These are phyloP conservation scores for Yarrowia hollandica DNA, from an alignment of 805 yeast genomes.

Conservation along the genomic window DNA sequence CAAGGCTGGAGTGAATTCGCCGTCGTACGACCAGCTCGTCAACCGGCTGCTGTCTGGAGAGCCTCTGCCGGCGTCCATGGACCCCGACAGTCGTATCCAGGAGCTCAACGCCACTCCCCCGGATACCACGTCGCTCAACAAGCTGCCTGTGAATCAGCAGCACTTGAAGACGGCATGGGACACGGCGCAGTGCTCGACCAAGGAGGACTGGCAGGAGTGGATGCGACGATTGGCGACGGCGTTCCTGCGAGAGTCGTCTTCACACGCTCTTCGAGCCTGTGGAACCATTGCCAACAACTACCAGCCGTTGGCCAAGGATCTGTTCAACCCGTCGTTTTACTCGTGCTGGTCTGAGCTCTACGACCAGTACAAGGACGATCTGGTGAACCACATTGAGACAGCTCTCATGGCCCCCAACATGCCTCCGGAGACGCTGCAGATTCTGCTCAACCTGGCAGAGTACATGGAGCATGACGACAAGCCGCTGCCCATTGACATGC, in stretches of 20 bases:
- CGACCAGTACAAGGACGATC: slow-evolving; percentile 84
- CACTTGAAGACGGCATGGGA: slow-evolving; percentile 85
- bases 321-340: slow-evolving; percentile 92
- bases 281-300: slow-evolving; percentile 84
- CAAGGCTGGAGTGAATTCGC: slow-evolving; percentile 63
- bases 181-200: slow-evolving; percentile 80
- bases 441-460: slow-evolving; percentile 84
- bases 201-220: slow-evolving; percentile 99
- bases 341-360: slow-evolving; percentile 94
- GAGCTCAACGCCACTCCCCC: slow-evolving; percentile 58
- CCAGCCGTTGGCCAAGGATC: slow-evolving; percentile 81
- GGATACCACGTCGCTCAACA: slow-evolving; percentile 56
- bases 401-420: slow-evolving; percentile 88
- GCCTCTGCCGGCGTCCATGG: slow-evolving; percentile 75
- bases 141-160: slow-evolving; percentile 67
- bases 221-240: slow-evolving; percentile 82
- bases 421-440: slow-evolving; percentile 94
- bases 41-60: slow-evolving; percentile 77
- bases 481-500: slow-evolving; percentile 86
- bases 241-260: slow-evolving; percentile 85
- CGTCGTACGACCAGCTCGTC: slow-evolving; percentile 78
- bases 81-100: slow-evolving; percentile 54
- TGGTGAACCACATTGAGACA: slow-evolving; percentile 78
- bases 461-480: slow-evolving; percentile 98
- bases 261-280: slow-evolving; percentile 91